A percentile compares a stretch with the other conserved stretches of the same genome.
These are phyloP conservation scores for Claviceps purpurea DNA, from an alignment of 2,329 filamentous ascomycete genomes.

Conservation along the genomic window DNA sequence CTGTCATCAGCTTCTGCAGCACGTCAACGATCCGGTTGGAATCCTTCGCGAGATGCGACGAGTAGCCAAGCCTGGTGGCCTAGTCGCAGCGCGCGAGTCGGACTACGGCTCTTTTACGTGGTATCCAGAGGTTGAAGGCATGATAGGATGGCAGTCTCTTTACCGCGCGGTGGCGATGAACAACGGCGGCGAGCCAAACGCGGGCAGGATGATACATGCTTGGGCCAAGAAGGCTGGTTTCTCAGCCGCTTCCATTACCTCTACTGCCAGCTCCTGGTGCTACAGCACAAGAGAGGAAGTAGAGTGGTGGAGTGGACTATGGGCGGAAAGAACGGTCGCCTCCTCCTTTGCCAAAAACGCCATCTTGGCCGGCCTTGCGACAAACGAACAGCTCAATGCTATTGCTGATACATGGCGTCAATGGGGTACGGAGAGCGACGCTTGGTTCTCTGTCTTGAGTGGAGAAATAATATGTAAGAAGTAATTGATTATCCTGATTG, in stretches of 20 bases:
- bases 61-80: conserved; percentile 25
- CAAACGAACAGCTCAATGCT: neutral
- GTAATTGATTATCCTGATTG: neutral
- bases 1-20: conserved; percentile 25
- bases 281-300: conserved; percentile 10
- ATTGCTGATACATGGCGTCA: conserved; percentile 3
- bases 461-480: conserved; percentile 5
- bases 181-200: conserved; percentile 11
- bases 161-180: conserved; percentile 7
- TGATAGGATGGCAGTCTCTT: conserved; percentile 10
- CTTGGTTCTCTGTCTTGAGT: conserved; percentile 4
- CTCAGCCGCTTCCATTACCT: conserved; percentile 4
- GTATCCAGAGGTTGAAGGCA: conserved; percentile 11
- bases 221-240: conserved; percentile 13
- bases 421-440: conserved; percentile 8
- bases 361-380: conserved; percentile 4
- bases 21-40: conserved; percentile 21
- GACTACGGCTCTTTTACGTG: conserved; percentile 11
- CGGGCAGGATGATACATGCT: conserved; percentile 11
- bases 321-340: conserved; percentile 10
- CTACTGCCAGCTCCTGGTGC: conserved; percentile 12
- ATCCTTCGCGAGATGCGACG: conserved; percentile 27
- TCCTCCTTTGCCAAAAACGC: conserved; percentile 4
- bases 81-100: conserved; percentile 20
- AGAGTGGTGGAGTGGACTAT: conserved; percentile 11